Conservation (phyloP, 345 rosid species). For the Brassica juncea region DNA sequence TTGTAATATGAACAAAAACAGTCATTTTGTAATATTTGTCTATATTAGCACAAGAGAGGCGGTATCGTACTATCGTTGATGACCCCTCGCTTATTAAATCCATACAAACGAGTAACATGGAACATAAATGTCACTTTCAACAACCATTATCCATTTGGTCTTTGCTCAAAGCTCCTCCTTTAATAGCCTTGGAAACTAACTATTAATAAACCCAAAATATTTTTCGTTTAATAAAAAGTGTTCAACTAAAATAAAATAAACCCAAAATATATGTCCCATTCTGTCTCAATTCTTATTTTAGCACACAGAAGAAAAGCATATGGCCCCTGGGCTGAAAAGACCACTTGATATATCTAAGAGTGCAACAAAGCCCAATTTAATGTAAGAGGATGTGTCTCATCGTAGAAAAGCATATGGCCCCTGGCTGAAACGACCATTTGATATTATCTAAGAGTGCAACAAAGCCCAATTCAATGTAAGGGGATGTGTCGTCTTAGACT, state of each 20-base stretch:
- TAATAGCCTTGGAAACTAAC: neutral
- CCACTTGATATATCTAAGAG: neutral
- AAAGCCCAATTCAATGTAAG: conserved; percentile 1
- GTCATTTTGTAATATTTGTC: conserved; percentile 21
- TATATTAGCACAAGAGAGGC: conserved; percentile 8
- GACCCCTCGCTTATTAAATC: neutral
- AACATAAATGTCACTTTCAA: conserved; percentile 5
- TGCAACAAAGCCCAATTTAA: conserved; percentile 11
- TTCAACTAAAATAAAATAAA: neutral
- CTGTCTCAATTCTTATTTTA: neutral
- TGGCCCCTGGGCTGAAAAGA: neutral
- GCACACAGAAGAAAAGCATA: conserved; percentile 6
- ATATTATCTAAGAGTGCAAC: neutral
- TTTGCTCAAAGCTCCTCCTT: neutral
- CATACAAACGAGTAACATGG: neutral
- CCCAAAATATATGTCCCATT: conserved; percentile 4
- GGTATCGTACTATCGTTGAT: neutral
- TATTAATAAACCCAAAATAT: neutral
- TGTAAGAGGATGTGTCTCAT: neutral
- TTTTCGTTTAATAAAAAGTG: too few relatives aligned
- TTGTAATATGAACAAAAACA: neutral
- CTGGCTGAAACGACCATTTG: neutral
- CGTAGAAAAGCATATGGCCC: neutral
- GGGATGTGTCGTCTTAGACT: neutral
- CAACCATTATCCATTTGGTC: conserved; percentile 2